A percentile compares a stretch with the other conserved stretches of the same genome.
Evolutionary conservation across 345 rosid species (phyloP).

Genomic region (Eucalyptus guilfoylei): DNA sequence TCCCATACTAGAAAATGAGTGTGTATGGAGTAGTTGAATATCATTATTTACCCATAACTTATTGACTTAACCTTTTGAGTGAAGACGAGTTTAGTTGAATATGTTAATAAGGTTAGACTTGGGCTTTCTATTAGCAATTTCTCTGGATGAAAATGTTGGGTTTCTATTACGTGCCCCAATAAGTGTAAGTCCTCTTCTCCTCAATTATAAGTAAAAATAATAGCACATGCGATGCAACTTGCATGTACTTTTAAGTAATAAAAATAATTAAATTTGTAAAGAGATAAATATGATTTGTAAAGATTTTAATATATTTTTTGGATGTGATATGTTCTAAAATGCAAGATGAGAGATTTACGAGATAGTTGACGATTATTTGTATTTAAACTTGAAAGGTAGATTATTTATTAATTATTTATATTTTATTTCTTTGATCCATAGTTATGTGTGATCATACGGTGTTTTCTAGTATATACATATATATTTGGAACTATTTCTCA

Average conservation of each 20-base stretch:
- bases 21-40: neutral
- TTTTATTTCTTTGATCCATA: neutral
- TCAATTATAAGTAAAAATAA: neutral
- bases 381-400: neutral
- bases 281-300: neutral
- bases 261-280: too few relatives aligned
- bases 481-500: neutral
- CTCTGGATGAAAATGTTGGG: neutral
- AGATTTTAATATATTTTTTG: too few relatives aligned
- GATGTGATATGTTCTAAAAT: neutral
- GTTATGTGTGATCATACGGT: neutral
- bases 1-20: neutral
- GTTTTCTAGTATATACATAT: neutral
- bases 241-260: neutral
- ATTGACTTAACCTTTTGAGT: neutral
- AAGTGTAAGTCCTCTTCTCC: neutral
- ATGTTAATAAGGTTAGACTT: too few relatives aligned
- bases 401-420: neutral
- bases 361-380: neutral
- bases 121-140: too few relatives aligned
- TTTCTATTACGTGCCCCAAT: rapidly evolving
- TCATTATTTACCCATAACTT: neutral
- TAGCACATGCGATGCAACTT: neutral
- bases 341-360: neutral
- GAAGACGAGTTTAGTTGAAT: rapidly evolving